phyloP scores from a whole-genome alignment of 1,284 basidiomycete genomes.

The Mycena citricolor region DNA sequence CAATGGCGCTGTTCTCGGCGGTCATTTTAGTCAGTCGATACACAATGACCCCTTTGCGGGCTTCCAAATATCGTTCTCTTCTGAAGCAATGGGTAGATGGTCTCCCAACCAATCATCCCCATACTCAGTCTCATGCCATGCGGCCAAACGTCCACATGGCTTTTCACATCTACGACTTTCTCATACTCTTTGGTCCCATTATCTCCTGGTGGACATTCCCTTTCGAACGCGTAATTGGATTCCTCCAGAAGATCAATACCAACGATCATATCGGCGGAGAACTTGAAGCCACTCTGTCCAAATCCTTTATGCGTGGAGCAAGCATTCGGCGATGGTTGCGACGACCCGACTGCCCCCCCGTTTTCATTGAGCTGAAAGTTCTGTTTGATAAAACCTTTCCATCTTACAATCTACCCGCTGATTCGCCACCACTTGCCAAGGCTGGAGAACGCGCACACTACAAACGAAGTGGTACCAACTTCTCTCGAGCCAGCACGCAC shows the following conservation, averaged over 20 bases:
- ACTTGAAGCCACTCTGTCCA: slow-evolving; percentile 20
- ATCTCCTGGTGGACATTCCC: slow-evolving; percentile 17
- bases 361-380: slow-evolving; percentile 23
- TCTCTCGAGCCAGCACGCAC: slow-evolving; percentile 18
- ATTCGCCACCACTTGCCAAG: background rate
- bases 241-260: slow-evolving; percentile 8
- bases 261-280: slow-evolving; percentile 12
- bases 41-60: background rate
- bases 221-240: slow-evolving; percentile 12
- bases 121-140: slow-evolving; percentile 20
- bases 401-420: background rate
- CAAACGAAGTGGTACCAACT: slow-evolving; percentile 15
- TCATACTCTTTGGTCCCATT: slow-evolving; percentile 31
- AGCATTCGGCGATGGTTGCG: slow-evolving; percentile 24
- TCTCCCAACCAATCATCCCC: background rate
- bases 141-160: slow-evolving; percentile 27
- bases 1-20: slow-evolving; percentile 16
- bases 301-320: slow-evolving; percentile 17
- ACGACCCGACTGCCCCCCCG: slow-evolving; percentile 22
- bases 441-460: slow-evolving; percentile 17
- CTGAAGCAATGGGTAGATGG: slow-evolving; percentile 24
- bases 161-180: slow-evolving; percentile 32
- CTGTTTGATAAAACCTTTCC: slow-evolving; percentile 24
- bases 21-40: slow-evolving; percentile 5
- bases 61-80: slow-evolving; percentile 3